Conservation (phyloP, 148 eudicot genomes). For the Diospyros kaki region DNA sequence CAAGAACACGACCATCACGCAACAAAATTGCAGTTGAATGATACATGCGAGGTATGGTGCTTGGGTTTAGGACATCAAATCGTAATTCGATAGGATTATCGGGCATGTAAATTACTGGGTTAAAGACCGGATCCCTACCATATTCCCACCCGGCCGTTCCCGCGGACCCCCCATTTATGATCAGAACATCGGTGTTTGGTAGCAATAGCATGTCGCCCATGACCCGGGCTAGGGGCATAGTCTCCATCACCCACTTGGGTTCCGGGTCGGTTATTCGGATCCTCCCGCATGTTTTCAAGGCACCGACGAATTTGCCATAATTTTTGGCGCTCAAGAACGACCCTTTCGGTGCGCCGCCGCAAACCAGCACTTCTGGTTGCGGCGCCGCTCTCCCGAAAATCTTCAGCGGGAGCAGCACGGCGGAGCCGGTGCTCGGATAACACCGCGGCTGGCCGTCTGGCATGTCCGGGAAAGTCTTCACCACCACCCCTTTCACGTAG, state of each 20-base stretch:
- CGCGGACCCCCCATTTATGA: slow-evolving; percentile 55
- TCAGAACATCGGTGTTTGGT: slow-evolving; percentile 43
- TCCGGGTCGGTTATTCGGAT: slow-evolving; percentile 34
- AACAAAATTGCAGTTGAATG: slow-evolving; percentile 65
- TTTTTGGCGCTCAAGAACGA: slow-evolving; percentile 7
- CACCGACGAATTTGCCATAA: slow-evolving; percentile 13
- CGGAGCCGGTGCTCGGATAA: slow-evolving; percentile 75
- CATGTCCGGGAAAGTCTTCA: slow-evolving; percentile 47
- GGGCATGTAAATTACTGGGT: slow-evolving; percentile 56
- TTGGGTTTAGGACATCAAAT: slow-evolving; percentile 45
- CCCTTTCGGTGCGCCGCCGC: slow-evolving; percentile 50
- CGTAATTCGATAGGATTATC: slow-evolving; percentile 31
- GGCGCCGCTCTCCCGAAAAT: background rate
- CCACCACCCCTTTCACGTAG: slow-evolving; percentile 34
- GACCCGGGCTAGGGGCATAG: slow-evolving; percentile 40
- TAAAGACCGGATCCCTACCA: slow-evolving; percentile 49
- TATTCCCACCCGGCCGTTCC: slow-evolving; percentile 81
- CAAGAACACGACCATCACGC: slow-evolving; percentile 67
- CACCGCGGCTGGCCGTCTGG: slow-evolving; percentile 61
- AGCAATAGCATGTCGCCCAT: slow-evolving; percentile 55
- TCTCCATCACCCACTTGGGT: slow-evolving; percentile 44
- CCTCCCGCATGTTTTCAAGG: slow-evolving; percentile 40
- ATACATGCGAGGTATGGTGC: slow-evolving; percentile 55
- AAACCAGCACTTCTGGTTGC: slow-evolving; percentile 40
- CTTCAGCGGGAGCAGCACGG: slow-evolving; percentile 58